Evolutionary conservation across 2,329 filamentous ascomycete genomes (phyloP), one percentile per base, ranked within the genome.

Genomic region (Epichloe sylvatica): DNA sequence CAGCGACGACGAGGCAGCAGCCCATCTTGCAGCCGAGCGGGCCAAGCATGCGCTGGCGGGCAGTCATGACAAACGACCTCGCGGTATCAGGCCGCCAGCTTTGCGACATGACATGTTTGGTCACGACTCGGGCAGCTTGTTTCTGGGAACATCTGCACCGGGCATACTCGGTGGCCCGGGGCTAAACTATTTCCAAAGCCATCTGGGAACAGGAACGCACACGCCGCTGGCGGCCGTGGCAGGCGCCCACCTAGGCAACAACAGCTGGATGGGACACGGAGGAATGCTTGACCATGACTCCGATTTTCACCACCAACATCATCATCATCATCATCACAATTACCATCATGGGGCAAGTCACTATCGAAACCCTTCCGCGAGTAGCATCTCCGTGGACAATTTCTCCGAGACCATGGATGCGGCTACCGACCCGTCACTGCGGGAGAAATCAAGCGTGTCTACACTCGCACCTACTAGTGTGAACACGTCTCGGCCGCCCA

Each of bases 171-270:
- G 85, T 51, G 84, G 83, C 33, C 83, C 84, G 11, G 89, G 86
- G 57, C 73, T 91, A 58, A 83, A 83, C 63, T 92, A 91, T 65
- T 91, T 92, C 60, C 86, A 90, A 62, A 80, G 84, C 17, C 86
- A 89, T 56, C 72, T 91, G 4, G 78, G 81, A 8, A 86, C 84
- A 45, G 86, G 86, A 25, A 81, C 84, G 12, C 83, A 86, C 53
- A 91, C 86, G 25, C 86, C 86, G 41, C 73, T 91, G 33, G 86
- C 86, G 6, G 85, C 86, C 46, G 83, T 90, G 45, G 85, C 85
- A 19, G 84, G 85, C 39, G 84, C 83, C 25, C 69, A 70, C 43
- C 57, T 67, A 43, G 62, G 63, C 25, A 65, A 61, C 56, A 62
- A 58, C 53, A 61, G 56, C 54, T 69, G 66, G 66, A 62, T 65